Conservation (phyloP, 192 early-diverging fungal genomes). For the Coemansia sp. region DNA sequence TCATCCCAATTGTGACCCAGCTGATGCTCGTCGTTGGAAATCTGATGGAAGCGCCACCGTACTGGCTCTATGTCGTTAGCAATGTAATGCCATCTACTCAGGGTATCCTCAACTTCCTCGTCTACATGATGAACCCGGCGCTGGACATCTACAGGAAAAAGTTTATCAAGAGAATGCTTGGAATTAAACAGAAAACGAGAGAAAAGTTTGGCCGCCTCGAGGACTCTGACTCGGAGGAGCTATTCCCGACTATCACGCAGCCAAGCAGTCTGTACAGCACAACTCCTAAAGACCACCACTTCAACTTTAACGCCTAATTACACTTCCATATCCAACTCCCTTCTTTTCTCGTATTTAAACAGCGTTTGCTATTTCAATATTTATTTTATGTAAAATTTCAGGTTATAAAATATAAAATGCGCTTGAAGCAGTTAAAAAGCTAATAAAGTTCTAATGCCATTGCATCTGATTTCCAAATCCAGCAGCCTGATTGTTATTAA, state of each 20-base stretch:
- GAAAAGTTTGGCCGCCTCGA: conserved; percentile 13
- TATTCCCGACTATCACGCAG: conserved; percentile 3
- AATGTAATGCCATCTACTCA: conserved; percentile 19
- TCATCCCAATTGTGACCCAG: conserved; percentile 16
- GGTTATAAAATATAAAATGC: too few relatives aligned
- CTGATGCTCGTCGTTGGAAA: conserved; percentile 4
- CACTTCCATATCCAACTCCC: neutral
- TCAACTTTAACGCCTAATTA: neutral
- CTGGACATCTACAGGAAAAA: conserved; percentile 16
- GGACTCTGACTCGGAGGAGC: conserved; percentile 3
- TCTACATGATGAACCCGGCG: conserved; percentile 21
- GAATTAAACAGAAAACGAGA: conserved; percentile 2
- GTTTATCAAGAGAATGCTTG: conserved; percentile 7
- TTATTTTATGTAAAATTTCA: neutral
- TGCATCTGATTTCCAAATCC: conserved; percentile 31
- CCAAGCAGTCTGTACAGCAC: conserved; percentile 13
- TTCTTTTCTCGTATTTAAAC: neutral
- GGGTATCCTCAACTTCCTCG: conserved; percentile 18
- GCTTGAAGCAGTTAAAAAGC: neutral
- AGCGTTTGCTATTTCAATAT: too few relatives aligned
- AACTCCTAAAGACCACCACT: conserved; percentile 7
- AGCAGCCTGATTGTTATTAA: conserved; percentile 16
- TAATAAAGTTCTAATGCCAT: conserved; percentile 15
- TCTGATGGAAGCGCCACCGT: conserved; percentile 7
- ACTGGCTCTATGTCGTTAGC: conserved; percentile 18